Base-by-base conservation (phyloP, 2,329 filamentous ascomycete genomes). In the Ceratocystis smalleyi region DNA sequence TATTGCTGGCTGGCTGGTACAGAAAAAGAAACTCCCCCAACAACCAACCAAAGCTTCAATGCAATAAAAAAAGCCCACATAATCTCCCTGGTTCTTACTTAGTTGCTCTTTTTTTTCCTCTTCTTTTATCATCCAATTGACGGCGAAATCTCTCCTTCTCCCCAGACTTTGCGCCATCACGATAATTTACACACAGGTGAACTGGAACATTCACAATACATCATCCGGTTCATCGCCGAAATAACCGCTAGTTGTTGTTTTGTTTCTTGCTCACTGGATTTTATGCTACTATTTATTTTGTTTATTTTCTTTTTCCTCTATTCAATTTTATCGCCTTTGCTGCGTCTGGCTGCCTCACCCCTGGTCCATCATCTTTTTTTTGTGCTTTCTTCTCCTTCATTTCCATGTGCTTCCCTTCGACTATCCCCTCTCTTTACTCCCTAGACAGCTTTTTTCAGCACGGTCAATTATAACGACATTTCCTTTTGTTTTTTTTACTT, bases 51-150 rank as follows among this genome's bases (percentile, higher is more conserved):
- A 45, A 32, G 59, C 30, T 61, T 30, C 61, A 22, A 27, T 55
- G 55, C 61, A 63, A 63, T 49, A 63, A 63, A 57, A 60, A 61
- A 54, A 62, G 35, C 51, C 62, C 62, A 59, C 62, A 57, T 64
- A 65, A 43, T 49, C 62, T 57, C 22, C 27, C 59, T 62, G 35
- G 35, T 51, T 61, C 32, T 17, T 61, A 19, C 40, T 61, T 3
- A 35, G 43, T 62, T 43, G 22, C 55, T 65, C 55, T 47, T 55
- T 60, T 62, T 27, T 40, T 67, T 57, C n/a, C 32, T 32, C 54
- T 30, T 57, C 30, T 32, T 57, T 57, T 57, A 57, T 57, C 24
- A n/a, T 47, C 59, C 5, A 47, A 61, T 47, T 19, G 59, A 61
- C n/a, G 40, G 24, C 59, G n/a, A 49, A 57, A 35, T 35, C 54